A percentile compares a stretch with the other conserved stretches of the same genome.
These are phyloP conservation scores for Cyberlindnera mississippiensis DNA, from an alignment of 805 yeast genomes.

Conservation along the genomic window DNA sequence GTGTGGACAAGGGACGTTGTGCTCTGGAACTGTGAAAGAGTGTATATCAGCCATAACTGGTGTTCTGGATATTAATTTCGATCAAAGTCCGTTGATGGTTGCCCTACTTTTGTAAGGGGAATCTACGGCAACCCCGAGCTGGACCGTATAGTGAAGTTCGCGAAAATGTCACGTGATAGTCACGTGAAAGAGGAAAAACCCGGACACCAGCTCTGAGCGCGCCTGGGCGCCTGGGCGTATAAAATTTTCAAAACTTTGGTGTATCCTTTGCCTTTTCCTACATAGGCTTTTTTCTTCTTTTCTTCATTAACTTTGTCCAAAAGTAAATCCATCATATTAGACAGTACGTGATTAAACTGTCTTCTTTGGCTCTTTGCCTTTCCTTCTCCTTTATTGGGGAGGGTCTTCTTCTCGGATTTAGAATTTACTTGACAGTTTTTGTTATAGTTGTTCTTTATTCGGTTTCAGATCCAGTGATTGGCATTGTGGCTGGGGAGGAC, in stretches of 20 bases:
- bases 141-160: background rate
- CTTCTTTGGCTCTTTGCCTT: constrained; percentile 8
- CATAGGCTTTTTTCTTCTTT: constrained; percentile 2
- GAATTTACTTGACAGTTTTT: constrained; percentile 7
- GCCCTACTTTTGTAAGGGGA: too few species aligned
- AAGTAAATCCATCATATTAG: constrained; percentile 60
- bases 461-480: constrained; percentile 10
- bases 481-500: constrained; percentile 2
- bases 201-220: background rate
- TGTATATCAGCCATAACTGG: too few species aligned
- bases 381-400: constrained; percentile 9
- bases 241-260: background rate
- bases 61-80: too few species aligned
- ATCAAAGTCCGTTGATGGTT: too few species aligned
- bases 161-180: background rate
- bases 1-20: too few species aligned
- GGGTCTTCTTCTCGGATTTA: constrained; percentile 2
- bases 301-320: constrained; percentile 56
- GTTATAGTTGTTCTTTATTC: background rate
- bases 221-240: too few species aligned
- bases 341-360: constrained; percentile 49
- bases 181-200: background rate
- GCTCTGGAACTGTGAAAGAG: too few species aligned
- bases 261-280: background rate
- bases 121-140: too few species aligned